Base-by-base conservation (phyloP, 1,284 basidiomycete genomes). In the Cystobasidium pallidum region DNA sequence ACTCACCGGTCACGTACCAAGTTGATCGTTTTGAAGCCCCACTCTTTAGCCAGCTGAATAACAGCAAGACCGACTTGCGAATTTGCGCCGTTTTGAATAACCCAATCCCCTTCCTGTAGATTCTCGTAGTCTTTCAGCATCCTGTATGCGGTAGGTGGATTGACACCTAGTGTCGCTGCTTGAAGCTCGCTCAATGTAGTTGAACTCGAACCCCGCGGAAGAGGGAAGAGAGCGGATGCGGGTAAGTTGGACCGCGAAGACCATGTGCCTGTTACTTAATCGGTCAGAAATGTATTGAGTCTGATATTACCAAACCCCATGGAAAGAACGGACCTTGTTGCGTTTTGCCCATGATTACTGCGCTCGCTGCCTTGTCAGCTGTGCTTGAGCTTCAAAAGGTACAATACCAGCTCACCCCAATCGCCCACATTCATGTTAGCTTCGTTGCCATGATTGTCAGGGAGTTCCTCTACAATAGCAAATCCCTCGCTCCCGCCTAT, bases 21-120 rank as follows among this genome's bases (percentile, higher is more conserved):
- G 77, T 92, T 93, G 76, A 92, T 85, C 0, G 89, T 91, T 54
- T 87, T 87, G 34, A 90, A 71, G 2, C 88, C 87, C 72, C 77
- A 79, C 2, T 66, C 73, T 64, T 71, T 75, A 17, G 75, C 75
- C 1, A 80, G 68, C 68, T 79, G 78, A 32, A 80, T 78, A 19
- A 77, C 77, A 30, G 75, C 75, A 49, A 73, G 71, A 24, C 79
- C 79, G 21, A 80, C 79, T n/a, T 65, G 68, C 15, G 90, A 28
- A 77, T 92, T 93, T 0, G 90, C 90, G 19, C 89, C 91, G 75
- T 92, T 92, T 78, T 93, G 91, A 21, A 92, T 80, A 6, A 93
- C 83, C 87, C 88, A 91, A 66, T 91, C 89, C 0, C 86, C 89
- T 62, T 84, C 81, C 66, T 85, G 76, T 52, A 91, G 84, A 32